Evolutionary conservation across 441 rosid genomes (phyloP).

Genomic region (Mallotus japonicus): DNA sequence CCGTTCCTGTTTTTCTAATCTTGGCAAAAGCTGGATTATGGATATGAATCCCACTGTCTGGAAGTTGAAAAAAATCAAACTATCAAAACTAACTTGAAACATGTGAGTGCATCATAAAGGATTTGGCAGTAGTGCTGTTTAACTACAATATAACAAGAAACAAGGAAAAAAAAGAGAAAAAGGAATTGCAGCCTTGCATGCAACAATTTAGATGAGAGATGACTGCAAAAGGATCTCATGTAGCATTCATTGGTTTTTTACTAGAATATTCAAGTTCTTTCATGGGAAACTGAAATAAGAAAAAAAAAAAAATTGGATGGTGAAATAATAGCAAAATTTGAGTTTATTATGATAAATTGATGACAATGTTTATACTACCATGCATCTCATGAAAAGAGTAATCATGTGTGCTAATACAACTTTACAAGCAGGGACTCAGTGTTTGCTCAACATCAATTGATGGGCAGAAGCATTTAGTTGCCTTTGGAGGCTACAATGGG

Average conservation of each 20-base stretch:
- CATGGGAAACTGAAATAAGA: too few relatives aligned
- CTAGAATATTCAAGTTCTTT: too few relatives aligned
- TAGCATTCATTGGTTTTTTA: not conserved
- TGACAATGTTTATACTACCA: not conserved
- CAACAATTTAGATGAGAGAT: not conserved
- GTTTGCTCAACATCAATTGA: conserved; percentile 64
- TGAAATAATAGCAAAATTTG: not conserved
- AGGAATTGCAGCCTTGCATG: not conserved
- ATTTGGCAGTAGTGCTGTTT: not conserved
- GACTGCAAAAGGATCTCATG: not conserved
- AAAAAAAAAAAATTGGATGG: not conserved
- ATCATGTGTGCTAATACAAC: not conserved
- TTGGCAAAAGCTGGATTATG: not conserved
- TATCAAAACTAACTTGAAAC: not conserved
- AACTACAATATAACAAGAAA: not conserved
- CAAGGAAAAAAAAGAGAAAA: not conserved
- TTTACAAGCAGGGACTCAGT: conserved; percentile 80
- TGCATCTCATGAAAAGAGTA: not conserved
- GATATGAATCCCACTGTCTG: not conserved
- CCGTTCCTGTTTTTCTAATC: not conserved
- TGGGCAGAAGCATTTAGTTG: conserved; percentile 72
- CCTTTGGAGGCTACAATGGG: conserved; percentile 98
- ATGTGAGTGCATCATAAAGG: not conserved
- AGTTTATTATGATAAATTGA: not conserved
- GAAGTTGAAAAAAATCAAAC: not conserved